Percentiles rank a stretch among this genome's conserved stretches.
Evolutionary conservation across 192 early-diverging fungal genomes (phyloP).

Genomic region (Spinellus fusiger): DNA sequence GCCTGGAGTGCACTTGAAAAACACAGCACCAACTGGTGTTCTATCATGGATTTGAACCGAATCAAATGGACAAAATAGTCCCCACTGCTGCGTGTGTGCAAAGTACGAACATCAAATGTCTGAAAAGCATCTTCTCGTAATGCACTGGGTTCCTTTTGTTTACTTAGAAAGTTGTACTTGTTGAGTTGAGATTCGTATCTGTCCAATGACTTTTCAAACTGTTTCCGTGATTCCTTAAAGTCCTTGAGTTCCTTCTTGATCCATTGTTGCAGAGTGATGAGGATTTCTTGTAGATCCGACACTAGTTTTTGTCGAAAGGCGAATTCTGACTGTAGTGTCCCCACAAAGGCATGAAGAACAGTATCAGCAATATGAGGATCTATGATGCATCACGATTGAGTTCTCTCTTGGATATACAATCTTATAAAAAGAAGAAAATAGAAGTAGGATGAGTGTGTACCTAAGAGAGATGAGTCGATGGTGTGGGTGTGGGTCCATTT

Average conservation of each 20-base stretch:
- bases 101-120: slow-evolving; percentile 58
- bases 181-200: slow-evolving; percentile 60
- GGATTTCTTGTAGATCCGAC: slow-evolving; percentile 51
- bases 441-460: slow-evolving; percentile 8
- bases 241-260: slow-evolving; percentile 58
- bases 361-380: slow-evolving; percentile 38
- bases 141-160: slow-evolving; percentile 60
- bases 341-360: slow-evolving; percentile 36
- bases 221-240: slow-evolving; percentile 46
- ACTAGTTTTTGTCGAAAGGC: slow-evolving; percentile 45
- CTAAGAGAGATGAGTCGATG: slow-evolving; percentile 22
- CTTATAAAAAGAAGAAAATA: not conserved
- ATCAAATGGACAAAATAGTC: slow-evolving; percentile 52
- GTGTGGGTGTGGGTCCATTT: slow-evolving; percentile 12
- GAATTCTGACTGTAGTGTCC: slow-evolving; percentile 38
- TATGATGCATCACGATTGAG: not conserved
- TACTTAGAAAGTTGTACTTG: slow-evolving; percentile 51
- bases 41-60: slow-evolving; percentile 45
- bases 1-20: slow-evolving; percentile 38
- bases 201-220: slow-evolving; percentile 40
- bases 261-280: slow-evolving; percentile 51
- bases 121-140: slow-evolving; percentile 67
- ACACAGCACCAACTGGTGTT: slow-evolving; percentile 40
- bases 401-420: not conserved
- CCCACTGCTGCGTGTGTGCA: slow-evolving; percentile 48